Evolutionary conservation across 768 basidiomycete genomes (phyloP).

Genomic region (Gyrodon lividus): DNA sequence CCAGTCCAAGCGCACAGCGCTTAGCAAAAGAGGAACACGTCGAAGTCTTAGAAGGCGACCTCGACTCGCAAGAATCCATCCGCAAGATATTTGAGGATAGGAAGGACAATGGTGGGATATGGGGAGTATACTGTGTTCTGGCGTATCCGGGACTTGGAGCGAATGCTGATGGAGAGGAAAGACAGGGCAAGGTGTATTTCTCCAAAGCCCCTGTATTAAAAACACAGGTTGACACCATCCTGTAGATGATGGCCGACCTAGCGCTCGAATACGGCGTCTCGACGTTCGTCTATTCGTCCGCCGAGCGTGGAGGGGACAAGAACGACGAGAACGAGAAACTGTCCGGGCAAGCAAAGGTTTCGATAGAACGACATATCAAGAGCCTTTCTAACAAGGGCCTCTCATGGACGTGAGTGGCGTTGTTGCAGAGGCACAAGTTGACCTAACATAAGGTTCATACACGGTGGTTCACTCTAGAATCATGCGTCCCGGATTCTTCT

Average conservation of each 20-base stretch:
- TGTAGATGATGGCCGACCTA: conserved; percentile 36
- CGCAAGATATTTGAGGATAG: conserved; percentile 37
- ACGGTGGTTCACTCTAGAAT: conserved; percentile 24
- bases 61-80: conserved; percentile 31
- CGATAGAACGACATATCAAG: conserved; percentile 37
- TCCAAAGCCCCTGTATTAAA: not conserved
- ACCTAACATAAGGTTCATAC: not conserved
- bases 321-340: conserved; percentile 31
- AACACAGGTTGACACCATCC: not conserved
- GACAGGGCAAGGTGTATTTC: conserved; percentile 37
- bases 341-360: conserved; percentile 34
- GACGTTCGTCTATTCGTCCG: conserved; percentile 37
- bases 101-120: conserved; percentile 29
- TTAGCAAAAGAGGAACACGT: conserved; percentile 28
- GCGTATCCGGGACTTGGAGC: conserved; percentile 43
- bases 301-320: conserved; percentile 38
- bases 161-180: conserved; percentile 38
- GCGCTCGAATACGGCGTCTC: conserved; percentile 37
- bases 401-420: conserved; percentile 37
- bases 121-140: conserved; percentile 41
- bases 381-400: conserved; percentile 31
- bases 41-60: conserved; percentile 35
- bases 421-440: not conserved
- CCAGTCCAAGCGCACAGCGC: conserved; percentile 27
- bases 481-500: conserved; percentile 42